A percentile compares a stretch with the other conserved stretches of the same genome.
Evolutionary conservation across 2,329 filamentous ascomycete species (phyloP).

Genomic region (Venturia effusa): DNA sequence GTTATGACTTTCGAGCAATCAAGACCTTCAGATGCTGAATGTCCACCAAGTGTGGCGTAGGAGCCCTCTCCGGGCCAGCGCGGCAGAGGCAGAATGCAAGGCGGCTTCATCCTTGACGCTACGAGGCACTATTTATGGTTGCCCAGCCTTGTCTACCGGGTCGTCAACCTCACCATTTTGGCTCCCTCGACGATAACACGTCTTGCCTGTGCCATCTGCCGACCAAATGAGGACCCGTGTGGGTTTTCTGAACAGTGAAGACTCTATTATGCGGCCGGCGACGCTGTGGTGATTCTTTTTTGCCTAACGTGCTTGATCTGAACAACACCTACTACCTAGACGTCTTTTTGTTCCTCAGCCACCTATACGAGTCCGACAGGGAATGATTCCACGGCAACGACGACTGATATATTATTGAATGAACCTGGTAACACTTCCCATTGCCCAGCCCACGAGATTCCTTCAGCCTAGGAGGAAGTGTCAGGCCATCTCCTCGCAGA

Average conservation of each 20-base stretch:
- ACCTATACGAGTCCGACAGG: neutral
- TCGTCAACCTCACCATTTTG: neutral
- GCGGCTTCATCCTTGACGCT: neutral
- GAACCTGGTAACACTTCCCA: no score
- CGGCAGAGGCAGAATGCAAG: neutral
- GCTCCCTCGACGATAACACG: neutral
- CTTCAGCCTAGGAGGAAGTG: no score
- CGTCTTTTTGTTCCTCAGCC: neutral
- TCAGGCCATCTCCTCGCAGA: no score
- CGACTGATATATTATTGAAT: no score
- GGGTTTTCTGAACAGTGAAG: neutral
- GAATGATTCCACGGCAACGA: neutral
- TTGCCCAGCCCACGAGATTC: no score
- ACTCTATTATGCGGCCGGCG: no score
- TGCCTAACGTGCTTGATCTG: no score
- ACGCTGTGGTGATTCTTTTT: no score
- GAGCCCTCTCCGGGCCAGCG: neutral
- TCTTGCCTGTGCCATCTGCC: neutral
- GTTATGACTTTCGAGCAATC: neutral
- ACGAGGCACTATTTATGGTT: neutral
- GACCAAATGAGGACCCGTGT: neutral
- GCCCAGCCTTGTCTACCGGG: neutral
- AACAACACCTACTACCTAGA: no score
- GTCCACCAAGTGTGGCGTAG: neutral
- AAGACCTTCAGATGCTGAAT: neutral